Base-by-base conservation (phyloP, 257 asterid species). In the Fraxinus cuspidata region DNA sequence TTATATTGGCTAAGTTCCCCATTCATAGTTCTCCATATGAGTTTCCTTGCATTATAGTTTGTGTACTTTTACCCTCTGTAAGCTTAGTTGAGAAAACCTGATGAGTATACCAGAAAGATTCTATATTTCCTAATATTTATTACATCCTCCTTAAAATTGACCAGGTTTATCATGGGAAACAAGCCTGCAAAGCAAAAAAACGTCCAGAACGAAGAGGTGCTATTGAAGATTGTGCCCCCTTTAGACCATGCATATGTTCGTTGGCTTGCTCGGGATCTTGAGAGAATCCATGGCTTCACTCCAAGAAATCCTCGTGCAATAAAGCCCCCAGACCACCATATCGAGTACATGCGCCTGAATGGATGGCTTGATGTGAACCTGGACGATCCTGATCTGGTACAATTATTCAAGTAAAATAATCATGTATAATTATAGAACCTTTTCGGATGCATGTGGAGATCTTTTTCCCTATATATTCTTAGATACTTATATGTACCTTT, bases 361-460 rank as follows among this genome's bases (percentile, higher is more conserved):
- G 98, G 99, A n/a, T 89, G 93, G 99, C 74, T 93, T 85, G 99
- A 95, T 80, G 63, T 92, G 80, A 85, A 90, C 89, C 72, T 91
- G 80, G 82, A 90, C 56, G 98, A 93, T 77, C 99, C 97, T 1
- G 93, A 90, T 77, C 87, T 93, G 0, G 94, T 92, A 0, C 97
- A 74, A 81, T 80, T 95, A 71, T 85, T 90, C 79, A 88, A 93
- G 87, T 87, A 83, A 84, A 84, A 84, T 75, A 2, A 35, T 75
- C 67, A 25, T 32, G 47, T 47, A 29, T 47, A 35, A 21, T 35
- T 16, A 10, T 23, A 25, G 18, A 25, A 23, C 4, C 13, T 23
- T 23, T 23, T 63, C 7, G 31, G 19, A 25, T 25, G 69, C 34
- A 11, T 63, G 34, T 1, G 28, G 66, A 60, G 68, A 60, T 60